Evolutionary conservation across 2,329 filamentous ascomycete genomes (phyloP).

Genomic region (Phoma herbarum): DNA sequence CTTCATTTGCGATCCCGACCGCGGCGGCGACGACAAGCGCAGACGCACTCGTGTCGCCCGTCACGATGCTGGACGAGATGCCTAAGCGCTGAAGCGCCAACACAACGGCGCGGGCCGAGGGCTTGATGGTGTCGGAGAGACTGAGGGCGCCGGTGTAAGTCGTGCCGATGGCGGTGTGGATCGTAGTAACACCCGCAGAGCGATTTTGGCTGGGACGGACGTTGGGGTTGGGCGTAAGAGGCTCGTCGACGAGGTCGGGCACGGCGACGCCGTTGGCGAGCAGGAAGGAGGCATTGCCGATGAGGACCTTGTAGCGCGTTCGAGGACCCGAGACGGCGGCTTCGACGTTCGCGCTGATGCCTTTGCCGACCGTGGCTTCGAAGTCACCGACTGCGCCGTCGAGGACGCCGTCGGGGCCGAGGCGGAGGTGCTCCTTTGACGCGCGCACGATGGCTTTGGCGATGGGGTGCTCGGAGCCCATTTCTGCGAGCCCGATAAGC

Average conservation of each 20-base stretch:
- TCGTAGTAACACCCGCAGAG: slow-evolving; percentile 79
- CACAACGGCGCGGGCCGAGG: slow-evolving; percentile 81
- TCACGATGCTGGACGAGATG: slow-evolving; percentile 89
- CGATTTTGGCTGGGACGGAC: slow-evolving; percentile 45
- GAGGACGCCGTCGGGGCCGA: slow-evolving; percentile 76
- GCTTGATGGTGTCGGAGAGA: slow-evolving; percentile 90
- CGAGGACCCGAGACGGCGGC: slow-evolving; percentile 74
- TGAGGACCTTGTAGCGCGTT: slow-evolving; percentile 77
- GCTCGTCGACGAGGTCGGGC: slow-evolving; percentile 63
- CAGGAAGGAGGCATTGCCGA: slow-evolving; percentile 84
- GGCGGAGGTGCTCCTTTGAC: slow-evolving; percentile 77
- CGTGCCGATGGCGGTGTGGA: slow-evolving; percentile 88
- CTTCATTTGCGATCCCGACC: slow-evolving; percentile 78
- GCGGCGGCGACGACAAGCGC: slow-evolving; percentile 82
- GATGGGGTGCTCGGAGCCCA: slow-evolving; percentile 94
- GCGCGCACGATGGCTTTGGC: slow-evolving; percentile 83
- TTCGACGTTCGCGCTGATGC: slow-evolving; percentile 83
- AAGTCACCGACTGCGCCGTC: slow-evolving; percentile 90
- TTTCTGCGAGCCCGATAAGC: slow-evolving; percentile 93
- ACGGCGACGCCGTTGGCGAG: slow-evolving; percentile 73
- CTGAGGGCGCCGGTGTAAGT: slow-evolving; percentile 82
- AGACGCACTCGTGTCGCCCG: slow-evolving; percentile 86
- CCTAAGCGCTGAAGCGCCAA: slow-evolving; percentile 84
- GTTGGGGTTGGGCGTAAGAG: slow-evolving; percentile 52
- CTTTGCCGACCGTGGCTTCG: slow-evolving; percentile 81